A percentile compares a stretch with the other conserved stretches of the same genome.
Evolutionary conservation across 805 yeast genomes (phyloP).

Genomic region (Yamadazyma sp.): DNA sequence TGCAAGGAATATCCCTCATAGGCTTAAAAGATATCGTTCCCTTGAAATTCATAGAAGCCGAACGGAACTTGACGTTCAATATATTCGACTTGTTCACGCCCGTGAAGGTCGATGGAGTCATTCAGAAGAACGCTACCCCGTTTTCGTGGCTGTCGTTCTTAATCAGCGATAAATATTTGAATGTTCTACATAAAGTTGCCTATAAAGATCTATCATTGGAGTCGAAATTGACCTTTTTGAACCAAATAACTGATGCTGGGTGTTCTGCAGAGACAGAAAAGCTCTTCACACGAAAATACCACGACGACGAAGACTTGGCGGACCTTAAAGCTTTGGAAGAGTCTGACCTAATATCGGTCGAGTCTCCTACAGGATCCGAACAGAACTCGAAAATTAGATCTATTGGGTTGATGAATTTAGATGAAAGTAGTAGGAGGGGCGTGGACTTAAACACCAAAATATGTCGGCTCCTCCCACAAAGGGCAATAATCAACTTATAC

Average conservation of each 20-base stretch:
- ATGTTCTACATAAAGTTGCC: slow-evolving; percentile 3
- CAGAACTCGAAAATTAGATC: slow-evolving; percentile 1
- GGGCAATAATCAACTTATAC: slow-evolving; percentile 9
- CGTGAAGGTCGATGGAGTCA: slow-evolving; percentile 7
- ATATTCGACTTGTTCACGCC: slow-evolving; percentile 9
- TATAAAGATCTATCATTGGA: slow-evolving; percentile 11
- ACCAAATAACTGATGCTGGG: slow-evolving; percentile 13
- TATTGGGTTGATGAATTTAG: slow-evolving; percentile 1
- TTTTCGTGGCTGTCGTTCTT: slow-evolving; percentile 13
- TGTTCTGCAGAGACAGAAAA: slow-evolving; percentile 6
- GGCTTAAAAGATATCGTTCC: neutral
- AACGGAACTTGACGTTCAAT: slow-evolving; percentile 1
- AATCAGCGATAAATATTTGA: slow-evolving; percentile 6
- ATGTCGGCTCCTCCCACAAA: slow-evolving; percentile 10
- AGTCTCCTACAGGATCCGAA: neutral
- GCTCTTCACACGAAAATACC: slow-evolving; percentile 12
- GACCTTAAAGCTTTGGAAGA: slow-evolving; percentile 9
- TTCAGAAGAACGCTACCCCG: slow-evolving; percentile 12
- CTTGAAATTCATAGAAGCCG: neutral
- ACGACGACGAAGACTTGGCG: slow-evolving; percentile 15
- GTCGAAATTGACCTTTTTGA: slow-evolving; percentile 11
- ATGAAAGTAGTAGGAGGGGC: neutral
- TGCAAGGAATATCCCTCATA: neutral
- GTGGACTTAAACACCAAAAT: neutral
- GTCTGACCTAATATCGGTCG: slow-evolving; percentile 1